phyloP scores from a whole-genome alignment of 2,329 filamentous ascomycete genomes.

The Phyllosticta capitalensis region DNA sequence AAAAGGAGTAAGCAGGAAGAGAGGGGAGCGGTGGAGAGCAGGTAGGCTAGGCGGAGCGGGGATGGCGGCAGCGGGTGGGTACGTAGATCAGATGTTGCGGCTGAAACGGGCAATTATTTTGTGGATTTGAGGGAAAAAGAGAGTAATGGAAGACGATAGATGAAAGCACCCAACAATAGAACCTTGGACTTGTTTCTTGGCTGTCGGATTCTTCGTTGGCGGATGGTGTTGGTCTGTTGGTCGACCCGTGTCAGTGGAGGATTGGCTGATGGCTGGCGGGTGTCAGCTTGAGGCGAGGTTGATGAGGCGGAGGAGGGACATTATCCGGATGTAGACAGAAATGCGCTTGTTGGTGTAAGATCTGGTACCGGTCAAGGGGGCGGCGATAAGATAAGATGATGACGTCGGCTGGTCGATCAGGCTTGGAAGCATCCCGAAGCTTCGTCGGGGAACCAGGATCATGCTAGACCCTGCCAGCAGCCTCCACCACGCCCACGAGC shows the following conservation, averaged over 20 bases:
- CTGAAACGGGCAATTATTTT: not conserved
- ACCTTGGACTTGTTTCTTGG: not conserved
- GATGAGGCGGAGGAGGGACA: no score
- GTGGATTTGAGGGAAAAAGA: not conserved
- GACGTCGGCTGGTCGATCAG: not conserved
- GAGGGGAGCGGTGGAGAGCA: not conserved
- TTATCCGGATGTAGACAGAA: not conserved
- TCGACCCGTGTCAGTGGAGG: not conserved
- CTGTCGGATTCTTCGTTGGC: not conserved
- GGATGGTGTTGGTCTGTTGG: no score
- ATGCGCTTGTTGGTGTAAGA: not conserved
- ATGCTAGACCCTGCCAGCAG: not conserved
- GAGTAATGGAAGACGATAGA: not conserved
- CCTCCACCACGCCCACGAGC: not conserved
- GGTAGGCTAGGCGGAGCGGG: not conserved
- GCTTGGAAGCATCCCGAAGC: slow-evolving; percentile 9
- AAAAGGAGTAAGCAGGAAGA: not conserved
- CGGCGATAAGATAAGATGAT: slow-evolving; percentile 2
- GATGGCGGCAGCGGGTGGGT: not conserved
- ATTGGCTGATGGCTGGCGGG: not conserved
- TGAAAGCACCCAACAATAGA: not conserved
- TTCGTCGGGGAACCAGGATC: not conserved
- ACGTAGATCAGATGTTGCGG: not conserved
- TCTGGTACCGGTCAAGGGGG: not conserved
- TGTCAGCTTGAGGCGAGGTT: not conserved